These are phyloP conservation scores for Eutrema yunnanense DNA, from an alignment of 345 rosid species.

Conservation along the genomic window DNA sequence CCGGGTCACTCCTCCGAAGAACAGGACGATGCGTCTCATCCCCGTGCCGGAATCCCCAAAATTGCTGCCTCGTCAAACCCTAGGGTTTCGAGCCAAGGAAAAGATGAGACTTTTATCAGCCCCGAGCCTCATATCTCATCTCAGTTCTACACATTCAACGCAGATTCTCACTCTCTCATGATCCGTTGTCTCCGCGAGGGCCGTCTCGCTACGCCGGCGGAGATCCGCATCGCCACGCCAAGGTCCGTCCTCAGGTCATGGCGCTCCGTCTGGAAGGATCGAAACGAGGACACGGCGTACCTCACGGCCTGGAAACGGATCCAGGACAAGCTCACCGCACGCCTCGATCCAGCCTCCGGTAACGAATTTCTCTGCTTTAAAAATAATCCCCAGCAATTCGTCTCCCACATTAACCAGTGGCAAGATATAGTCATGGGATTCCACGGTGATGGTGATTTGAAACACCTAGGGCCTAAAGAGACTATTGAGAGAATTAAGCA, in stretches of 20 bases:
- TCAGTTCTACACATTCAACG: constrained; percentile 96
- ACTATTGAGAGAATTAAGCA: constrained; percentile 94
- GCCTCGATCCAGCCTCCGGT: constrained; percentile 63
- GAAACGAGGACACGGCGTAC: constrained; percentile 98
- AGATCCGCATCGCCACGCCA: constrained; percentile 90
- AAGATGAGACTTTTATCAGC: constrained; percentile 38
- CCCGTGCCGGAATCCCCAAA: constrained; percentile 14
- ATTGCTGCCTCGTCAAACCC: constrained; percentile 21
- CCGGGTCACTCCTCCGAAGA: constrained; percentile 51
- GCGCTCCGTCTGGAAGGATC: constrained; percentile 97
- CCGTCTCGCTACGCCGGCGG: constrained; percentile 75
- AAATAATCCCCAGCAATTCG: constrained; percentile 81
- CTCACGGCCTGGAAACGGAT: constrained; percentile 97
- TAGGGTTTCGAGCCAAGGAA: constrained; percentile 25
- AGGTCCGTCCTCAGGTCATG: constrained; percentile 76
- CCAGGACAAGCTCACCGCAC: constrained; percentile 86
- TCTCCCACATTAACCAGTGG: constrained; percentile 89
- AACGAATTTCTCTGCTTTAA: constrained; percentile 84
- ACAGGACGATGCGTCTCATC: constrained; percentile 39
- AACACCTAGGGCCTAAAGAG: constrained; percentile 78
- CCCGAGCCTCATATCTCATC: constrained; percentile 87
- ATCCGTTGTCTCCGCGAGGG: constrained; percentile 81
- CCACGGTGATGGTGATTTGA: constrained; percentile 91
- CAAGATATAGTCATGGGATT: constrained; percentile 91
- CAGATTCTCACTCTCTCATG: constrained; percentile 92